Evolutionary conservation across 352 stramenopile genomes (phyloP).

Genomic region (Globisporangium middletonii): DNA sequence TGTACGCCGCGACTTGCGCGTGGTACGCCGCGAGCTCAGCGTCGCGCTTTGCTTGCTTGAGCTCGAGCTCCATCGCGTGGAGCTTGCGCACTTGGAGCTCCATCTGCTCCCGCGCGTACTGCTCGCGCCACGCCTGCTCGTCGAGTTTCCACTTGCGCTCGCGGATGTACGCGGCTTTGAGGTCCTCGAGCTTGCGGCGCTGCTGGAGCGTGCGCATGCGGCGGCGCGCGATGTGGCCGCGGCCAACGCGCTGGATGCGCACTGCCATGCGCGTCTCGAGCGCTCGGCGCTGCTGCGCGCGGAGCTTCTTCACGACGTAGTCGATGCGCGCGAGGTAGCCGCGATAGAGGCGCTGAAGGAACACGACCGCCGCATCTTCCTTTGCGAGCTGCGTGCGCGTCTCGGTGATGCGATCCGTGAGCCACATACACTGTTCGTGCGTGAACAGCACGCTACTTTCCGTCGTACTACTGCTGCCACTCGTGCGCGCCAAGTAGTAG

Average conservation of each 20-base stretch:
- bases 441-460: conserved; percentile 15
- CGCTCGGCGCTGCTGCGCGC: conserved; percentile 20
- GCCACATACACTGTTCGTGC: conserved; percentile 32
- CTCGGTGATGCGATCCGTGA: conserved; percentile 31
- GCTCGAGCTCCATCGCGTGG: conserved; percentile 31
- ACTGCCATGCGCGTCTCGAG: conserved; percentile 29
- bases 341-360: conserved; percentile 50
- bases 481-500: conserved; percentile 20
- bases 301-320: conserved; percentile 34
- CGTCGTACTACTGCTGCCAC: not conserved
- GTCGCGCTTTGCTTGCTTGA: conserved; percentile 59
- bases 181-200: conserved; percentile 28
- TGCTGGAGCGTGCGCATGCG: conserved; percentile 22
- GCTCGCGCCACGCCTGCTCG: conserved; percentile 32
- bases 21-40: conserved; percentile 50
- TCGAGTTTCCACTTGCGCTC: conserved; percentile 57
- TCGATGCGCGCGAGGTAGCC: conserved; percentile 35
- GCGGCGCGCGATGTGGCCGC: conserved; percentile 31
- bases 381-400: conserved; percentile 22
- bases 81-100: conserved; percentile 42
- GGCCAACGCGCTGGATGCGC: conserved; percentile 26
- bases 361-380: conserved; percentile 39
- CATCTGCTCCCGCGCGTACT: conserved; percentile 39
- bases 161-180: conserved; percentile 52
- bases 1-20: conserved; percentile 34